Conservation (phyloP, 2,329 filamentous ascomycete species). For the Aspergillus sp. region DNA sequence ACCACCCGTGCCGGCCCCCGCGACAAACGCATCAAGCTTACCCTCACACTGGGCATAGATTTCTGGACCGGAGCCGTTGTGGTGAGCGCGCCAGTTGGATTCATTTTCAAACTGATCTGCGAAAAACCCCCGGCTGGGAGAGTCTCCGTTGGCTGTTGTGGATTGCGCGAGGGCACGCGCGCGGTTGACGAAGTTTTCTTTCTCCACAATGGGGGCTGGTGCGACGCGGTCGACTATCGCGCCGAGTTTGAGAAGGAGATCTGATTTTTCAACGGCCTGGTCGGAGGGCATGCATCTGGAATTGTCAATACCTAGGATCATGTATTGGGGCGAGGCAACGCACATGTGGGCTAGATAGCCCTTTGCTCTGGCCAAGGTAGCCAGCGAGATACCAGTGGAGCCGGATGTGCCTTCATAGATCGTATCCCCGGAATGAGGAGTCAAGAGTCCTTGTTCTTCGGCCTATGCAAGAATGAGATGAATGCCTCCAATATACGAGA, state of each 20-base stretch:
- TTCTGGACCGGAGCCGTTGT: conserved; percentile 76
- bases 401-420: conserved; percentile 97
- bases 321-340: conserved; percentile 13
- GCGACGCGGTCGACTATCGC: conserved; percentile 86
- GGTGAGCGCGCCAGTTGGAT: conserved; percentile 83
- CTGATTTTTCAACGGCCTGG: conserved; percentile 78
- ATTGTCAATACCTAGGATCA: conserved; percentile 7
- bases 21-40: conserved; percentile 74
- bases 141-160: conserved; percentile 16
- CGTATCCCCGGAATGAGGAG: conserved; percentile 75
- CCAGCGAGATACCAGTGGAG: conserved; percentile 90
- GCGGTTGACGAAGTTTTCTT: conserved; percentile 88
- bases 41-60: conserved; percentile 72
- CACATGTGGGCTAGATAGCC: conserved; percentile 88
- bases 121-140: conserved; percentile 74
- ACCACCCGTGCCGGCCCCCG: conserved; percentile 88
- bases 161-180: conserved; percentile 58
- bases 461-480: conserved; percentile 43
- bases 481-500: not conserved
- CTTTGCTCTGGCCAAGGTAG: conserved; percentile 74
- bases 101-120: conserved; percentile 92
- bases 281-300: conserved; percentile 82
- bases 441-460: conserved; percentile 66
- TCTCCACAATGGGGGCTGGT: conserved; percentile 88
- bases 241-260: conserved; percentile 79